These are phyloP conservation scores for Cystobasidiaceae sp. DNA, from an alignment of 1,284 basidiomycete species.

Conservation along the genomic window DNA sequence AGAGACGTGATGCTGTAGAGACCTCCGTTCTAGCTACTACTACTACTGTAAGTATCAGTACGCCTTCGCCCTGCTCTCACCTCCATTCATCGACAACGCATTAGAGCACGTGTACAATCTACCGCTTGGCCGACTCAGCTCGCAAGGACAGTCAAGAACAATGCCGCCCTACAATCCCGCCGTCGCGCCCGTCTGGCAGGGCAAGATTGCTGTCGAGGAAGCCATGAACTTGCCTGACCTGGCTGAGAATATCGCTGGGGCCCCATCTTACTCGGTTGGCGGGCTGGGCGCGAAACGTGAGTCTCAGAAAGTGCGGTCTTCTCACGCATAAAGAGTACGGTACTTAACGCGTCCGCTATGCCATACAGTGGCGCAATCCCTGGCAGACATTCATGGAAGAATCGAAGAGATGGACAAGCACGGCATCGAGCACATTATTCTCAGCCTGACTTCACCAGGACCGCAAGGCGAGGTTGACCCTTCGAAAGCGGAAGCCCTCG, in stretches of 20 bases:
- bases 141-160: not conserved
- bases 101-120: too few species aligned
- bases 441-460: conserved; percentile 17
- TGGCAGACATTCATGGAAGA: conserved; percentile 14
- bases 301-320: not conserved
- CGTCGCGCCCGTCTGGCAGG: not conserved
- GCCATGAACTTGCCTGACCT: conserved; percentile 15
- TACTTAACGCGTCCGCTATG: too few species aligned
- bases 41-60: too few species aligned
- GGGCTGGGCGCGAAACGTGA: not conserved
- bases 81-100: too few species aligned
- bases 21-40: too few species aligned
- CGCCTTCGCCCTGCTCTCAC: too few species aligned
- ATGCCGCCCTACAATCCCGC: conserved; percentile 9
- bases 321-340: not conserved
- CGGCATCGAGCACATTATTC: conserved; percentile 14
- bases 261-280: conserved; percentile 1
- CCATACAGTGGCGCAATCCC: not conserved
- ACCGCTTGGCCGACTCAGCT: too few species aligned
- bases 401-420: conserved; percentile 15
- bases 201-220: conserved; percentile 21
- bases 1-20: too few species aligned
- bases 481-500: conserved; percentile 2
- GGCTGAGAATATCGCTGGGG: not conserved
- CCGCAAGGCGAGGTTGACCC: conserved; percentile 12